Conservation (phyloP, 116 monocot species). For the Phalaenopsis hybrid region DNA sequence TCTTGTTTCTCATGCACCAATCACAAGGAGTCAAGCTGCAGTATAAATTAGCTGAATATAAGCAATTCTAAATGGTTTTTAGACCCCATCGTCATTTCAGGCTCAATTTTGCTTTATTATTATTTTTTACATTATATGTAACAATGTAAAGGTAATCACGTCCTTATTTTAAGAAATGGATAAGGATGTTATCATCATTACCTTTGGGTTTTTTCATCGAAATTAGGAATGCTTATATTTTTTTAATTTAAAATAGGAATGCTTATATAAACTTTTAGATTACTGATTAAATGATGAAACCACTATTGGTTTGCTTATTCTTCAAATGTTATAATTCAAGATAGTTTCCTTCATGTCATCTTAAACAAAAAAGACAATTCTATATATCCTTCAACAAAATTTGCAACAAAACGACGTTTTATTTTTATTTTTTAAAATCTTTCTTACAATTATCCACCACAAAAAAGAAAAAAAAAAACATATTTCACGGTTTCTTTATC, state of each 20-base stretch:
- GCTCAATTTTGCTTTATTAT: too few species aligned
- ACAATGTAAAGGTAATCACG: too few species aligned
- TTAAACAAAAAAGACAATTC: neutral
- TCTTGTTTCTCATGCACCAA: too few species aligned
- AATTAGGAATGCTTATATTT: too few species aligned
- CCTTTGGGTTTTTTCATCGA: too few species aligned
- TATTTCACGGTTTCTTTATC: neutral
- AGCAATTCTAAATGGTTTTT: too few species aligned
- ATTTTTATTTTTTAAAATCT: neutral
- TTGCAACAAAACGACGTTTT: neutral
- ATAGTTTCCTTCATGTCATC: neutral
- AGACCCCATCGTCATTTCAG: too few species aligned
- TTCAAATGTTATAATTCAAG: neutral
- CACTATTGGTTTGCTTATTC: neutral
- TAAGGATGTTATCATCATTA: too few species aligned
- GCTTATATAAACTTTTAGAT: neutral
- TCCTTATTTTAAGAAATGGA: too few species aligned
- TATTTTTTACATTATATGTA: too few species aligned
- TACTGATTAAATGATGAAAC: neutral
- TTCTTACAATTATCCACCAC: neutral
- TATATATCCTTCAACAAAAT: neutral
- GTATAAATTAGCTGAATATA: too few species aligned
- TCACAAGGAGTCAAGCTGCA: too few species aligned
- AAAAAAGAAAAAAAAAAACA: neutral
- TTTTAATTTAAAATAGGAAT: neutral